Evolutionary conservation across 2,329 filamentous ascomycete genomes (phyloP).

Genomic region (Colletotrichum karsti): DNA sequence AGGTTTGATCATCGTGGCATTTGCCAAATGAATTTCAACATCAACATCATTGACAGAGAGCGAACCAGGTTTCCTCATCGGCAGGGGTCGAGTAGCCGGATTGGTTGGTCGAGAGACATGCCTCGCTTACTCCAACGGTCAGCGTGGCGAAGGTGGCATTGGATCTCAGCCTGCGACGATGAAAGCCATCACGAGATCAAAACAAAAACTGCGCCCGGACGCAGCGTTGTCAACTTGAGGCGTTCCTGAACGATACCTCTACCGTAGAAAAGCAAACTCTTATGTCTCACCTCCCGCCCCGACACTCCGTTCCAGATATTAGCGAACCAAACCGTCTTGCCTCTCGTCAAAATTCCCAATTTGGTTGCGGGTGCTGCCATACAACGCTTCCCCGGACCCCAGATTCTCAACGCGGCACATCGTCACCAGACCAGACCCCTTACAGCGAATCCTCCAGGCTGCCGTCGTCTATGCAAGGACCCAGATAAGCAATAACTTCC

Average conservation of each 20-base stretch:
- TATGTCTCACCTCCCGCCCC: neutral
- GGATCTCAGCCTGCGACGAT: neutral
- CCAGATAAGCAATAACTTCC: neutral
- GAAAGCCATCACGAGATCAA: conserved; percentile 2
- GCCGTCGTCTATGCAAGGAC: neutral
- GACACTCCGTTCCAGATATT: neutral
- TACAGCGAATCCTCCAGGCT: neutral
- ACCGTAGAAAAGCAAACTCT: neutral
- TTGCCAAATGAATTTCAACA: neutral
- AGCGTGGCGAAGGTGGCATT: conserved; percentile 4
- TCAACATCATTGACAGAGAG: neutral
- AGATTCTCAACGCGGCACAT: neutral
- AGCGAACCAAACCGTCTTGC: too few species aligned
- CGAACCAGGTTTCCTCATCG: neutral
- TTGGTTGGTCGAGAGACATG: neutral
- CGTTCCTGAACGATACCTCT: neutral
- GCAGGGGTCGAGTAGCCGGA: neutral
- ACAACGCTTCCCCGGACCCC: neutral
- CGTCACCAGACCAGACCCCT: conserved; percentile 20
- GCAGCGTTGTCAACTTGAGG: neutral
- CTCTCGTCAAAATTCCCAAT: too few species aligned
- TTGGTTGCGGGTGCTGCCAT: neutral
- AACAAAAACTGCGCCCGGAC: neutral
- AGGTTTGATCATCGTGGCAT: neutral
- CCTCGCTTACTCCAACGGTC: neutral